Base-by-base conservation (phyloP, 177 flowering plant genomes). In the Vitis hybrid region DNA sequence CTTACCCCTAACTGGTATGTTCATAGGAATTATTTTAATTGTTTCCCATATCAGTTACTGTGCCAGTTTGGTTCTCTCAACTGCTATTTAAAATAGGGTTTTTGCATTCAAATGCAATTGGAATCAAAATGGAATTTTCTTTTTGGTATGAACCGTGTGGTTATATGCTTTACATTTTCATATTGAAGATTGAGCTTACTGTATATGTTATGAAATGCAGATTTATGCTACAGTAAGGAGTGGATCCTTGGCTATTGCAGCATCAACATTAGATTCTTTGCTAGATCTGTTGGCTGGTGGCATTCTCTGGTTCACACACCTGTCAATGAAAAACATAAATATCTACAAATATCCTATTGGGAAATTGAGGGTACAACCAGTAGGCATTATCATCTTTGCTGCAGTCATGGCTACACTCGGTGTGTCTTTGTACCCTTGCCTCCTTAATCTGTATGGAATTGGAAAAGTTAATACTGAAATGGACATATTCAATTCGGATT, bases 331-430 rank as follows among this genome's bases (percentile, higher is more conserved):
- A 67, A 84, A 69, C 39, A 80, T 84, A 59, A 86, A 88, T 55
- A 84, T 86, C 67, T 88, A 88, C 73, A 80, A 86, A 57, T 86
- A 86, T 66, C 90, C 92, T 5, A 88, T 88, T 33, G 92, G 90
- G 26, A 88, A 88, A 68, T 63, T 85, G 75, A 78, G 92, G 59
- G 86, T 88, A 55, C 90, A 88, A 55, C 90, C 92, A 10, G 89
- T 86, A 1, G 92, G 92, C 20, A 86, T 88, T 55, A 76, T 86
- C 58, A 77, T 88, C 55, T 88, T 88, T 75, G 89, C 92, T 64
- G 89, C 92, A 61, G 14, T 88, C 22, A 88, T 88, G 92, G 92
- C 92, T 31, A 88, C 90, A 60, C 82, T 88, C 9, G 90, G 92
- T 86, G 74, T 55, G 84, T 75, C 13, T 14, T 59, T 51, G 7